phyloP scores from a whole-genome alignment of 176 grass and related monocot species.

The Avena eriantha region DNA sequence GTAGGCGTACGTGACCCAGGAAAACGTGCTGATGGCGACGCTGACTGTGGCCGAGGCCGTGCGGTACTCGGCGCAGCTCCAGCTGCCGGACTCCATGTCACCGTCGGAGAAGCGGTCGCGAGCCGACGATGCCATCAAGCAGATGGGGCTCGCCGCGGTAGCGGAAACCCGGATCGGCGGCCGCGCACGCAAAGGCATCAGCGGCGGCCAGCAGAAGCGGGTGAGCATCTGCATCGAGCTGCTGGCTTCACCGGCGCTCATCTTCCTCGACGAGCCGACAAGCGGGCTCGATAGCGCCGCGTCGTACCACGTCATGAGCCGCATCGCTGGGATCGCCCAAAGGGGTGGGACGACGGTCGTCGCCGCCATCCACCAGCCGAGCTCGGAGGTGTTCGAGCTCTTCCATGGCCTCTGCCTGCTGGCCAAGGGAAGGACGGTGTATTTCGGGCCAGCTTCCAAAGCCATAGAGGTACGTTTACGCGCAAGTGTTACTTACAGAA shows the following conservation, averaged over 20 bases:
- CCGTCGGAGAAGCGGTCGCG: constrained; percentile 8
- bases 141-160: constrained; percentile 46
- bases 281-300: constrained; percentile 62
- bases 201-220: constrained; percentile 43
- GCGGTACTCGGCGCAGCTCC: constrained; percentile 47
- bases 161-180: constrained; percentile 37
- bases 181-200: constrained; percentile 52
- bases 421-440: constrained; percentile 47
- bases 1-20: constrained; percentile 56
- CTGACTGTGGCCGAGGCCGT: constrained; percentile 48
- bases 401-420: constrained; percentile 58
- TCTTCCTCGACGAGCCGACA: constrained; percentile 57
- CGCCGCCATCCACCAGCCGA: constrained; percentile 64
- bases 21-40: constrained; percentile 42
- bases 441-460: constrained; percentile 50
- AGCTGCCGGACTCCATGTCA: constrained; percentile 41
- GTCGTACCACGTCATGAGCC: constrained; percentile 55
- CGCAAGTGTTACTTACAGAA: neutral
- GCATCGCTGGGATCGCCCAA: constrained; percentile 41
- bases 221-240: constrained; percentile 57
- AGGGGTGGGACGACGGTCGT: constrained; percentile 46
- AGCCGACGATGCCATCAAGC: constrained; percentile 37
- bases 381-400: constrained; percentile 63
- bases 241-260: constrained; percentile 38
- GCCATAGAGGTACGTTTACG: constrained; percentile 44